phyloP scores from a whole-genome alignment of 177 flowering plant species.

The Tripterygium wilfordii region DNA sequence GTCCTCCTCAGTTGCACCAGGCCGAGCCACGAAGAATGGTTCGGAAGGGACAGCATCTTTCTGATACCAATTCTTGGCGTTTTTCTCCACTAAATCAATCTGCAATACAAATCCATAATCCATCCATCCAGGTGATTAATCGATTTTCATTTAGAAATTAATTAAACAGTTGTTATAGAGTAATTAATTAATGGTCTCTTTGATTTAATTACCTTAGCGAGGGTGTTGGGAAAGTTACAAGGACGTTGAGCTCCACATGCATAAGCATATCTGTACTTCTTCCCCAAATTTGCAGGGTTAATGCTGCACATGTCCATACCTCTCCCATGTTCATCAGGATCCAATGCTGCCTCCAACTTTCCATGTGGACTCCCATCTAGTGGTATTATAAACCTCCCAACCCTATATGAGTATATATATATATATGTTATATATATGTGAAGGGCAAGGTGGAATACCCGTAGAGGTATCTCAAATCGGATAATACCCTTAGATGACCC shows the following conservation, averaged over 20 bases:
- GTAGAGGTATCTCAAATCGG: too few relatives aligned
- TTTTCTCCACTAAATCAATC: conserved; percentile 69
- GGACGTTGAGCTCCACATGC: conserved; percentile 96
- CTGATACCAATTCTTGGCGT: conserved; percentile 75
- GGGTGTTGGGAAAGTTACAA: conserved; percentile 92
- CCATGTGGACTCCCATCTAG: conserved; percentile 84
- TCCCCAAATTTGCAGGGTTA: conserved; percentile 70
- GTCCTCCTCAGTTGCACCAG: conserved; percentile 83
- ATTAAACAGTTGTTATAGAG: neutral
- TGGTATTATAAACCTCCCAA: conserved; percentile 83
- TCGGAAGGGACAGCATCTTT: conserved; percentile 86
- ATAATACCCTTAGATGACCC: too few relatives aligned
- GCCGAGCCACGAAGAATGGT: conserved; percentile 88
- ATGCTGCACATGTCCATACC: conserved; percentile 99
- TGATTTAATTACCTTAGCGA: conserved; percentile 97
- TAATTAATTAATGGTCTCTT: neutral
- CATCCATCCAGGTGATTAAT: too few relatives aligned
- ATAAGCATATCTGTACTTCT: conserved; percentile 80
- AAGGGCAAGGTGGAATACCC: too few relatives aligned
- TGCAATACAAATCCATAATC: too few relatives aligned
- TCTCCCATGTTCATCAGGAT: conserved; percentile 83
- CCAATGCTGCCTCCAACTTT: conserved; percentile 67
- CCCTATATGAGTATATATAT: conserved; percentile 40
- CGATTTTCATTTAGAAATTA: neutral
- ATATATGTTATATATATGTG: too few relatives aligned